Evolutionary conservation across 164 flowering plant genomes (phyloP).

Genomic region (Houttuynia cordata): DNA sequence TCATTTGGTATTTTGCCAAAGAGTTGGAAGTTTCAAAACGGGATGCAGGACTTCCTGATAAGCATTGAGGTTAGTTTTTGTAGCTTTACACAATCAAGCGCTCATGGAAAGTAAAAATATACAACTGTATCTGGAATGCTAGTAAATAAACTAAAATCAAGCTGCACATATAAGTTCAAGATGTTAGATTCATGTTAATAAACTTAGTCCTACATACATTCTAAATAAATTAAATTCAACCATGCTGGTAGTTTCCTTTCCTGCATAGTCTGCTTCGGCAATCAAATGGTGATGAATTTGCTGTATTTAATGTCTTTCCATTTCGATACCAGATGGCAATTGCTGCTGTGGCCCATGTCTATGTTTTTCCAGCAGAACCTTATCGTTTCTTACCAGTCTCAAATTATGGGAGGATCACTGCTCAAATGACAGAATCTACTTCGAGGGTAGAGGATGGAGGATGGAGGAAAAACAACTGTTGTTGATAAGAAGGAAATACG

Average conservation of each 20-base stretch:
- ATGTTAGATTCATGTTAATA: too few species aligned
- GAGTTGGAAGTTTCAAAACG: conserved; percentile 44
- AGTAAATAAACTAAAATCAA: too few species aligned
- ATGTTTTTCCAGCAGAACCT: conserved; percentile 63
- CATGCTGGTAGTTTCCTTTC: too few species aligned
- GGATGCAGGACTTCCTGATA: conserved; percentile 72
- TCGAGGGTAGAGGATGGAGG: conserved; percentile 33
- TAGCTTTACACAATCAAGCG: not conserved
- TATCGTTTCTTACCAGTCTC: conserved; percentile 39
- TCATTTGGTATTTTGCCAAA: conserved; percentile 44
- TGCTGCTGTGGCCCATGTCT: conserved; percentile 77
- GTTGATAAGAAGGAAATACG: conserved; percentile 45
- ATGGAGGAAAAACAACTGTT: conserved; percentile 26
- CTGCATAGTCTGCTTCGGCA: too few species aligned
- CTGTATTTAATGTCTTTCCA: not conserved
- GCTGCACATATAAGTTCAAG: too few species aligned
- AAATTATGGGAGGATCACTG: conserved; percentile 29
- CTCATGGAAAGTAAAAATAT: too few species aligned
- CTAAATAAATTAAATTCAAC: too few species aligned
- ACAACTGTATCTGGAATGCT: too few species aligned
- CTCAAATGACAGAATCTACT: conserved; percentile 27
- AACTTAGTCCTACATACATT: too few species aligned
- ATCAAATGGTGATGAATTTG: not conserved
- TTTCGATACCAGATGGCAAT: conserved; percentile 55
- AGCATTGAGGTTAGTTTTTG: conserved; percentile 65